A percentile compares a stretch with the other conserved stretches of the same genome.
These are phyloP conservation scores for Echium plantagineum DNA, from an alignment of 257 asterid genomes.

Conservation along the genomic window DNA sequence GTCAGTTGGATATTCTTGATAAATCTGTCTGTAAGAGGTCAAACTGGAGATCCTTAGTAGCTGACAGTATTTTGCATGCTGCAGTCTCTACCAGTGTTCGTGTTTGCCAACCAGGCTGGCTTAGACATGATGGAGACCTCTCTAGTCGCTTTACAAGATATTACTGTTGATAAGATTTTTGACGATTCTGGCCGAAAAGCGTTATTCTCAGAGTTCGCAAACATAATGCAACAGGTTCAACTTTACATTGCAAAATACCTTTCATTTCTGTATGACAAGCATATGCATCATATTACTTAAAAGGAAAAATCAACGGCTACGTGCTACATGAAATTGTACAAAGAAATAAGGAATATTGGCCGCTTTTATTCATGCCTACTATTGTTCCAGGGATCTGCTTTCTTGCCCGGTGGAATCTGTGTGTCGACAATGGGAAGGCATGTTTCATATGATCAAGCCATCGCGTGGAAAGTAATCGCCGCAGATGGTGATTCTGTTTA, in stretches of 20 bases:
- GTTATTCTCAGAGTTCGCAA: constrained; percentile 59
- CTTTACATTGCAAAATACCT: not conserved
- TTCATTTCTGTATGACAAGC: not conserved
- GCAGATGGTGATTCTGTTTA: constrained; percentile 59
- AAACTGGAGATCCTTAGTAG: not conserved
- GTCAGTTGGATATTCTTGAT: not conserved
- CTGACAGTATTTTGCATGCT: constrained; percentile 2
- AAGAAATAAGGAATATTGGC: no score
- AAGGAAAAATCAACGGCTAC: no score
- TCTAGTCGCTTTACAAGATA: constrained; percentile 78
- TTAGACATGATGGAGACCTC: constrained; percentile 95
- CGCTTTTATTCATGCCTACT: no score
- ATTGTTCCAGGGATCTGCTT: constrained; percentile 64
- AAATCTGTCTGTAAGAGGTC: not conserved
- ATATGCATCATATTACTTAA: not conserved
- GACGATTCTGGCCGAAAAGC: constrained; percentile 73
- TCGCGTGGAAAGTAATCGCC: constrained; percentile 86
- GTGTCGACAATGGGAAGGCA: constrained; percentile 97
- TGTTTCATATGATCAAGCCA: constrained; percentile 76
- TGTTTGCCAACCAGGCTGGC: constrained; percentile 90
- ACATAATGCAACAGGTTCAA: constrained; percentile 88
- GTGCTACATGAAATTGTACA: no score
- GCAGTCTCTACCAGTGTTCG: constrained; percentile 79
- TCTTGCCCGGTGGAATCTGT: constrained; percentile 83
- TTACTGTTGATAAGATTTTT: constrained; percentile 72